A percentile compares a stretch with the other conserved stretches of the same genome.
Conservation (phyloP, 148 eudicot species). For the Selenicereus undatus region DNA sequence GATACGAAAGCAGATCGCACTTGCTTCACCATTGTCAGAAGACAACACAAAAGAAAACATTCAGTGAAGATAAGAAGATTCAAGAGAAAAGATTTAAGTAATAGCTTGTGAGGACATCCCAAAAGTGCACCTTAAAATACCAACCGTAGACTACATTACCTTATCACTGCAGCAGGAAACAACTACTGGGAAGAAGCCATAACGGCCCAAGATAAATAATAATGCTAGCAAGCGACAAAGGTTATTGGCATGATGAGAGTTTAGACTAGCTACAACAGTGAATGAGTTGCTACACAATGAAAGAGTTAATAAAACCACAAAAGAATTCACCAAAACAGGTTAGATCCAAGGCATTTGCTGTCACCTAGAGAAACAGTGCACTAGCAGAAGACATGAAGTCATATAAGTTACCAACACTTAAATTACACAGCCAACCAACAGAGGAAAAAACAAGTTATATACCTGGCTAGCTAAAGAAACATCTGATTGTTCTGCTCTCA, state of each 20-base stretch:
- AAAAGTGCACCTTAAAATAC: neutral
- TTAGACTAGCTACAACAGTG: no score
- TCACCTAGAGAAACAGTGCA: no score
- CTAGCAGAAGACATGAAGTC: neutral
- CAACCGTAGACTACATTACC: neutral
- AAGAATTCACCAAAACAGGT: neutral
- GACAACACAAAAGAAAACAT: slow-evolving; percentile 7
- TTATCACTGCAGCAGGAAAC: neutral
- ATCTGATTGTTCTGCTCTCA: slow-evolving; percentile 25
- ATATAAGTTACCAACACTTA: neutral
- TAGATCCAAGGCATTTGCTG: neutral
- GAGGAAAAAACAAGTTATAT: slow-evolving; percentile 17
- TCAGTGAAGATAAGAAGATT: slow-evolving; percentile 21
- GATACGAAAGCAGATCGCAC: slow-evolving; percentile 78
- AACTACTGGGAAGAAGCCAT: neutral
- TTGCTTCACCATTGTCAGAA: slow-evolving; percentile 39
- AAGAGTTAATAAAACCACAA: neutral
- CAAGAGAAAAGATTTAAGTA: slow-evolving; percentile 1
- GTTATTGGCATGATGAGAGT: no score
- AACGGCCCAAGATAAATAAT: neutral
- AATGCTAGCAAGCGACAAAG: no score
- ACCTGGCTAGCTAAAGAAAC: slow-evolving; percentile 39
- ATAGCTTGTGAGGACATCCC: slow-evolving; percentile 5
- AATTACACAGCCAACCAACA: neutral
- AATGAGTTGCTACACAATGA: neutral